Conservation (phyloP, 2,329 filamentous ascomycete genomes). For the Alternaria novae-zelandiae region DNA sequence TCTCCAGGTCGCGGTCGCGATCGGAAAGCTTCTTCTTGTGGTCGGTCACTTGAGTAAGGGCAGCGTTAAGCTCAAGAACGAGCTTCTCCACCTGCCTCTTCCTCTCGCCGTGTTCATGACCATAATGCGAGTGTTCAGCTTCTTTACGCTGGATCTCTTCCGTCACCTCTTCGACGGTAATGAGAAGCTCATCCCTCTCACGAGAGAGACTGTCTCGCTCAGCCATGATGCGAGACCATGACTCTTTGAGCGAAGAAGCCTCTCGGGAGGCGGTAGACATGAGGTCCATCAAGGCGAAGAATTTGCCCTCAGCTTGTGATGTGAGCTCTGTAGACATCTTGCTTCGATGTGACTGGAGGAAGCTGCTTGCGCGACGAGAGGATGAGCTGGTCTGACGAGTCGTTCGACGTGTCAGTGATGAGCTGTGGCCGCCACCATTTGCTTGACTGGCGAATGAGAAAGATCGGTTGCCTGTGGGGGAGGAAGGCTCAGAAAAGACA, state of each 20-base stretch:
- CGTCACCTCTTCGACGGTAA: conserved; percentile 28
- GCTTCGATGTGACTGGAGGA: conserved; percentile 31
- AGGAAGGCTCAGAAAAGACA: conserved; percentile 30
- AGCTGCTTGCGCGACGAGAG: conserved; percentile 29
- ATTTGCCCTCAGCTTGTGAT: conserved; percentile 32
- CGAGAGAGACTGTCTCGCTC: conserved; percentile 32
- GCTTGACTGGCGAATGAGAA: conserved; percentile 16
- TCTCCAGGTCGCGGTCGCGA: conserved; percentile 26
- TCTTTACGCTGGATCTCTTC: conserved; percentile 32
- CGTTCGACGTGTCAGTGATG: conserved; percentile 20
- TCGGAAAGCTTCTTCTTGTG: conserved; percentile 33
- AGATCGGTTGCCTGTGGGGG: conserved; percentile 17
- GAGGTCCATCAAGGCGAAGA: conserved; percentile 38
- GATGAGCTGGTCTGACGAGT: conserved; percentile 23
- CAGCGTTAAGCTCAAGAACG: conserved; percentile 28
- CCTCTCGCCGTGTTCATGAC: conserved; percentile 26
- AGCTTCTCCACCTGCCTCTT: conserved; percentile 32
- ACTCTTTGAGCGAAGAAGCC: conserved; percentile 32
- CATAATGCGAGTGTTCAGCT: conserved; percentile 28
- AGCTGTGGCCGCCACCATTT: conserved; percentile 3
- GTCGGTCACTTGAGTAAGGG: conserved; percentile 25
- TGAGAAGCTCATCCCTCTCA: conserved; percentile 27
- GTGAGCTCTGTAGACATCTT: conserved; percentile 35
- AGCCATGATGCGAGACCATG: conserved; percentile 31
- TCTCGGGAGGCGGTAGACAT: conserved; percentile 34